Evolutionary conservation across 2,329 filamentous ascomycete genomes (phyloP).

Genomic region (Xylaria sp.): DNA sequence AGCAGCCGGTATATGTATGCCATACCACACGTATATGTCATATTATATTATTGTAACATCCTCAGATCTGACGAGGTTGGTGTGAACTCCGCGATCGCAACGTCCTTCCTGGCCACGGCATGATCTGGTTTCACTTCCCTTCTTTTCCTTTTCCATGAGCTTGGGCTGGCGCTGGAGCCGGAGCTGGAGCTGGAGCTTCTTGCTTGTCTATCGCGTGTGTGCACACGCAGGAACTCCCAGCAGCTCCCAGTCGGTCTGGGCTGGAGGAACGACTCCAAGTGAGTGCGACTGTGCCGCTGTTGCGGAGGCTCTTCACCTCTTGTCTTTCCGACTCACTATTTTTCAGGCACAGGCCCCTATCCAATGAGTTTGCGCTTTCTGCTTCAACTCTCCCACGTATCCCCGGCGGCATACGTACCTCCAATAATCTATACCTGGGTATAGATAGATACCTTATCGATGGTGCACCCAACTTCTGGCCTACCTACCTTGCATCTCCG

Average conservation of each 20-base stretch:
- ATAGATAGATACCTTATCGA: slow-evolving; percentile 10
- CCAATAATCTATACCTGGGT: slow-evolving; percentile 6
- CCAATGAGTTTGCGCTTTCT: slow-evolving; percentile 10
- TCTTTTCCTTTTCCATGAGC: not conserved
- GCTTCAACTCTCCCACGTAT: slow-evolving; percentile 4
- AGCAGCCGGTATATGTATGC: not conserved
- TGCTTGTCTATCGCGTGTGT: slow-evolving; percentile 1
- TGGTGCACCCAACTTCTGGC: slow-evolving; percentile 9
- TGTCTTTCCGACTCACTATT: slow-evolving; percentile 1
- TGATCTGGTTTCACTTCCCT: not conserved
- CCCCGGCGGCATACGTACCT: not conserved
- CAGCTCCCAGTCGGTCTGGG: too few species aligned
- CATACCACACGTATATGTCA: not conserved
- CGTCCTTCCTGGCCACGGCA: slow-evolving; percentile 7
- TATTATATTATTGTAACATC: slow-evolving; percentile 5
- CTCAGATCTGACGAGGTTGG: slow-evolving; percentile 3
- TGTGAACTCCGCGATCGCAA: slow-evolving; percentile 6
- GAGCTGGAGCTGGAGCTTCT: not conserved
- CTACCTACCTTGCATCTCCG: slow-evolving; percentile 6
- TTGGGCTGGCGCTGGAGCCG: too few species aligned
- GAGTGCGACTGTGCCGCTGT: slow-evolving; percentile 9
- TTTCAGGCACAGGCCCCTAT: slow-evolving; percentile 1
- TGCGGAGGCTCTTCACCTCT: slow-evolving; percentile 1
- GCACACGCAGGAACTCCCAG: not conserved
- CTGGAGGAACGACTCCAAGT: not conserved